Conservation (phyloP, 2,329 filamentous ascomycete species). For the Sporothrix variecibatus region DNA sequence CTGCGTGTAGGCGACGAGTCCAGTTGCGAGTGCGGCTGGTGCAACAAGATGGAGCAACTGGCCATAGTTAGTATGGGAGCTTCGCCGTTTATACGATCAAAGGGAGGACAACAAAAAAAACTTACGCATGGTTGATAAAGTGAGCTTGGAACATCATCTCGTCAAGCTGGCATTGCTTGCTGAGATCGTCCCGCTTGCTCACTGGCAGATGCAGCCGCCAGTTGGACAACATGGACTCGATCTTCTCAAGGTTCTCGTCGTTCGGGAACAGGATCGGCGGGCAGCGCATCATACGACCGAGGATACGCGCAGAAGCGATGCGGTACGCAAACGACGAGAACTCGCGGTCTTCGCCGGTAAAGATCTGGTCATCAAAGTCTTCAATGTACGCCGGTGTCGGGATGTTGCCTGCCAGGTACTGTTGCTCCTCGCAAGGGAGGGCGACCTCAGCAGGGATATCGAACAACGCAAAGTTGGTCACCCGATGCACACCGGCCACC, state of each 20-base stretch:
- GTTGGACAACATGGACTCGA: constrained; percentile 62
- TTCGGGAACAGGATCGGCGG: constrained; percentile 54
- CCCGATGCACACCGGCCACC: constrained; percentile 75
- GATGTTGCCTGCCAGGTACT: constrained; percentile 64
- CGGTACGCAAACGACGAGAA: constrained; percentile 88
- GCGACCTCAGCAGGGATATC: constrained; percentile 67
- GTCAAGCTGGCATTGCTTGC: constrained; percentile 71
- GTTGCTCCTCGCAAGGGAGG: constrained; percentile 80
- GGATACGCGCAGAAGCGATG: constrained; percentile 75
- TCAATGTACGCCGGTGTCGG: constrained; percentile 63
- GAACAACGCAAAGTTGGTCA: constrained; percentile 69
- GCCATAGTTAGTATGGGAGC: background rate
- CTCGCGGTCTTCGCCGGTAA: constrained; percentile 65
- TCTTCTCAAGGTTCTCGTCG: constrained; percentile 53
- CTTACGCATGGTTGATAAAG: constrained; percentile 67
- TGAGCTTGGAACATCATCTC: constrained; percentile 91
- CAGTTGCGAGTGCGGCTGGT: constrained; percentile 77
- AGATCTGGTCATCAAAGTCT: constrained; percentile 76
- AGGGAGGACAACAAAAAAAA: background rate
- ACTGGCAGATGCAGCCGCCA: constrained; percentile 79
- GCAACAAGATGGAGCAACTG: constrained; percentile 70
- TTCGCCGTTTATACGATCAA: background rate
- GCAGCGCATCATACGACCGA: constrained; percentile 71
- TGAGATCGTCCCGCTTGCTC: constrained; percentile 69
- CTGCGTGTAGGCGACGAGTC: constrained; percentile 60